A percentile compares a stretch with the other conserved stretches of the same genome.
Conservation (phyloP, 352 stramenopile genomes). For the Phytophthora palmivora region DNA sequence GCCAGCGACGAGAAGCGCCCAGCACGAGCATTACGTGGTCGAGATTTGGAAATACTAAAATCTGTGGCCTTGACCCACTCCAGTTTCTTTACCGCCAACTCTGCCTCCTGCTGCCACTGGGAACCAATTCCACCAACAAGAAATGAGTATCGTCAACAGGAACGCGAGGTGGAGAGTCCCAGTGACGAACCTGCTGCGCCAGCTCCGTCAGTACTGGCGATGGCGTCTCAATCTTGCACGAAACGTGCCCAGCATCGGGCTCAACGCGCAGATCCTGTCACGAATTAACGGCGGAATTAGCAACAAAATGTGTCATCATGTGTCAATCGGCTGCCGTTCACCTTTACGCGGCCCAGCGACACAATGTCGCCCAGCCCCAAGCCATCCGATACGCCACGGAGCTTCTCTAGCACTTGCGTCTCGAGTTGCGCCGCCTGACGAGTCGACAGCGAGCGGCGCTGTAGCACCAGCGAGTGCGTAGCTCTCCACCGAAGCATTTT, state of each 20-base stretch:
- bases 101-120: constrained; percentile 77
- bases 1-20: constrained; percentile 79
- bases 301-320: constrained; percentile 2
- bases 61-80: constrained; percentile 80
- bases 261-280: constrained; percentile 61
- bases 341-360: constrained; percentile 81
- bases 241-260: constrained; percentile 52
- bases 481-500: constrained; percentile 38
- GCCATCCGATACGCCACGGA: constrained; percentile 74
- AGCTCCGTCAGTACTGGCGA: constrained; percentile 76
- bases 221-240: constrained; percentile 77
- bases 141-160: not conserved
- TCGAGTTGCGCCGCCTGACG: constrained; percentile 75
- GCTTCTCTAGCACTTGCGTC: constrained; percentile 76
- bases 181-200: constrained; percentile 58
- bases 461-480: constrained; percentile 13
- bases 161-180: not conserved
- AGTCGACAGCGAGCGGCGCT: constrained; percentile 48
- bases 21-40: constrained; percentile 71
- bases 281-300: not conserved
- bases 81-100: constrained; percentile 54
- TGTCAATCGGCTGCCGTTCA: constrained; percentile 25
- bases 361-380: constrained; percentile 81
- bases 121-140: not conserved
- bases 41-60: constrained; percentile 68